Conservation (phyloP, 1,284 basidiomycete genomes). For the Irpex sp. region DNA sequence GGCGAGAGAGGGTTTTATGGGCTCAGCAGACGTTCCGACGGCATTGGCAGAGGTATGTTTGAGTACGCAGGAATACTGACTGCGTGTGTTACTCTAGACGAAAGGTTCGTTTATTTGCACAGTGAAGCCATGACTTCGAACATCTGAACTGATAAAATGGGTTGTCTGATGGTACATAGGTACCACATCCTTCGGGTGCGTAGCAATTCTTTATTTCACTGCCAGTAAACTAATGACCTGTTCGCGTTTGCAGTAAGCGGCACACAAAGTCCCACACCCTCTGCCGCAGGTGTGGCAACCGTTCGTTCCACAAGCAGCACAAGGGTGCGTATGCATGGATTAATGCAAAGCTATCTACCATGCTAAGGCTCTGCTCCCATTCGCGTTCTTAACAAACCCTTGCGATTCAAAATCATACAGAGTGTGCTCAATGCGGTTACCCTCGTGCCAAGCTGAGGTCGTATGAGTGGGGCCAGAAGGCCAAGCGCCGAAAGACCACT, state of each 20-base stretch:
- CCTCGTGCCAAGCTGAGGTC: conserved; percentile 94
- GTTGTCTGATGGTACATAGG: conserved; percentile 45
- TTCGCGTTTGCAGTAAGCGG: conserved; percentile 68
- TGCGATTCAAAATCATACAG: conserved; percentile 34
- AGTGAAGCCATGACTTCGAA: background rate
- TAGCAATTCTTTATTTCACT: conserved; percentile 19
- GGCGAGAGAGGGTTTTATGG: background rate
- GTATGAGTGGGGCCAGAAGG: conserved; percentile 98
- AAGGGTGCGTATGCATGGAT: conserved; percentile 64
- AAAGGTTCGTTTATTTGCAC: conserved; percentile 58
- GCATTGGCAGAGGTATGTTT: conserved; percentile 4
- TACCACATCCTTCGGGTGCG: conserved; percentile 89
- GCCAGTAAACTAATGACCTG: conserved; percentile 2
- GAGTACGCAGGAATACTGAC: conserved; percentile 24
- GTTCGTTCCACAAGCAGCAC: conserved; percentile 96
- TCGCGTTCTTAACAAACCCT: background rate
- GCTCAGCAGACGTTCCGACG: conserved; percentile 21
- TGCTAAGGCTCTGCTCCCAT: background rate
- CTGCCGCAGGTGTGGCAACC: conserved; percentile 91
- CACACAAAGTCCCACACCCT: conserved; percentile 99
- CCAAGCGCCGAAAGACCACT: conserved; percentile 98
- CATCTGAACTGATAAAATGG: conserved; percentile 16
- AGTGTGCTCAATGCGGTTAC: conserved; percentile 95
- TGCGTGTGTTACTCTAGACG: conserved; percentile 44
- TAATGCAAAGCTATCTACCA: background rate